A percentile compares a stretch with the other conserved stretches of the same genome.
phyloP scores from a whole-genome alignment of 1,139 yeast species.

The Suhomyces bolitotheri region DNA sequence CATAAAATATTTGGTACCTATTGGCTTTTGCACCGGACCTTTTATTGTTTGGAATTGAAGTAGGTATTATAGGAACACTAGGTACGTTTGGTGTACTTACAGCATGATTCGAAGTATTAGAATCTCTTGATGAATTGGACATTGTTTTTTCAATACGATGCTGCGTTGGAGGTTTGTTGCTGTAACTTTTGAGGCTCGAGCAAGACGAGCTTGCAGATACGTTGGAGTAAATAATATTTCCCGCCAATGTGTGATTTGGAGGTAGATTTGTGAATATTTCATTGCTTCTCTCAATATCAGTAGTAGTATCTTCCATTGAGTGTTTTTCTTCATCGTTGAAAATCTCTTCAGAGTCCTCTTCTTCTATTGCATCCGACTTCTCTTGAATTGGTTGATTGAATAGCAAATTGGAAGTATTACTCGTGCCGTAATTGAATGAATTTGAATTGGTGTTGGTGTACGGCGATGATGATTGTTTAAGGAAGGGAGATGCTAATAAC shows the following conservation, averaged over 20 bases:
- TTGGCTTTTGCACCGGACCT: slow-evolving; percentile 51
- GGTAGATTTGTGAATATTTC: slow-evolving; percentile 27
- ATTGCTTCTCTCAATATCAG: slow-evolving; percentile 11
- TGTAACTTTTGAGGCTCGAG: slow-evolving; percentile 30
- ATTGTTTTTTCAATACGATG: slow-evolving; percentile 33
- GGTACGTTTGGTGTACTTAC: slow-evolving; percentile 13
- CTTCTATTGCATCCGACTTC: slow-evolving; percentile 25
- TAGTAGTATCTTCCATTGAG: slow-evolving; percentile 8
- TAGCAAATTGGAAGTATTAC: slow-evolving; percentile 15
- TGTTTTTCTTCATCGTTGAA: slow-evolving; percentile 21
- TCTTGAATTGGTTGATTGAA: slow-evolving; percentile 39
- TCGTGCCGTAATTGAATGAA: slow-evolving; percentile 11
- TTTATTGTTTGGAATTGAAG: slow-evolving; percentile 31
- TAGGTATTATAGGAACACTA: slow-evolving; percentile 10
- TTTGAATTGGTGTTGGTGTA: slow-evolving; percentile 28
- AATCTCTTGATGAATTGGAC: slow-evolving; percentile 38
- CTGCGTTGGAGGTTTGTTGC: slow-evolving; percentile 17
- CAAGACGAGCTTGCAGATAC: slow-evolving; percentile 38
- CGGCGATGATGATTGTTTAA: slow-evolving; percentile 26
- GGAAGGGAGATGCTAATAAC: slow-evolving; percentile 37
- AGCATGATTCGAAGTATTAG: slow-evolving; percentile 17
- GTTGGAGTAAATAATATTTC: slow-evolving; percentile 27
- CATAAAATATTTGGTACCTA: slow-evolving; percentile 52
- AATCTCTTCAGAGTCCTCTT: slow-evolving; percentile 20
- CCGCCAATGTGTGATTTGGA: slow-evolving; percentile 17